A percentile compares a stretch with the other conserved stretches of the same genome.
Conservation (phyloP, 176 grass and related monocot species). For the Raddia guianensis region DNA sequence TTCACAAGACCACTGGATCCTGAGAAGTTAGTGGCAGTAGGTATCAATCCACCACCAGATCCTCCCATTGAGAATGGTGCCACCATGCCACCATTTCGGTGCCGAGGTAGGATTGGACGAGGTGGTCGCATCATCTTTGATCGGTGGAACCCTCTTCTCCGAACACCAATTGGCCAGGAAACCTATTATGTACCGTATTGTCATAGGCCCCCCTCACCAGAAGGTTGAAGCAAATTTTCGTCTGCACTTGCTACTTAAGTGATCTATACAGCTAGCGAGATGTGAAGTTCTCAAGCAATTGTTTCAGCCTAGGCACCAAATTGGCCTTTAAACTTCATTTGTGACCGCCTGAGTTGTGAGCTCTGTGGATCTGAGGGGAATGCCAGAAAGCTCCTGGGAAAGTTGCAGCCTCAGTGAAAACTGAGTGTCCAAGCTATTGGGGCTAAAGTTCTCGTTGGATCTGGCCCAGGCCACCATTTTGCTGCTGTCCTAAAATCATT, state of each 20-base stretch:
- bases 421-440: constrained; percentile 1
- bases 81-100: constrained; percentile 48
- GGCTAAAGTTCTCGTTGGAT: constrained; percentile 35
- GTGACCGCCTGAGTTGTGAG: constrained; percentile 19
- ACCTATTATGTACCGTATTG: constrained; percentile 40
- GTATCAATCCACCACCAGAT: constrained; percentile 63
- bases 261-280: constrained; percentile 35
- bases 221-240: constrained; percentile 46
- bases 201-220: constrained; percentile 47
- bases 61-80: constrained; percentile 65
- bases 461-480: constrained; percentile 36
- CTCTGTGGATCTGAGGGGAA: constrained; percentile 41
- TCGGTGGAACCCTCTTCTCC: constrained; percentile 68
- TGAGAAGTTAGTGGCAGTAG: constrained; percentile 64
- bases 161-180: constrained; percentile 62
- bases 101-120: constrained; percentile 82
- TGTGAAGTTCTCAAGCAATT: constrained; percentile 35
- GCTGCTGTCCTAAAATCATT: constrained; percentile 54
- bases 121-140: constrained; percentile 98
- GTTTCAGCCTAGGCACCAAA: constrained; percentile 33
- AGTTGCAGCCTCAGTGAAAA: constrained; percentile 27
- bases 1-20: constrained; percentile 78
- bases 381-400: constrained; percentile 18
- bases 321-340: constrained; percentile 39
- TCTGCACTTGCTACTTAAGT: constrained; percentile 40